These are phyloP conservation scores for Potentilla sterilis DNA, from an alignment of 306 rosid species.

Conservation along the genomic window DNA sequence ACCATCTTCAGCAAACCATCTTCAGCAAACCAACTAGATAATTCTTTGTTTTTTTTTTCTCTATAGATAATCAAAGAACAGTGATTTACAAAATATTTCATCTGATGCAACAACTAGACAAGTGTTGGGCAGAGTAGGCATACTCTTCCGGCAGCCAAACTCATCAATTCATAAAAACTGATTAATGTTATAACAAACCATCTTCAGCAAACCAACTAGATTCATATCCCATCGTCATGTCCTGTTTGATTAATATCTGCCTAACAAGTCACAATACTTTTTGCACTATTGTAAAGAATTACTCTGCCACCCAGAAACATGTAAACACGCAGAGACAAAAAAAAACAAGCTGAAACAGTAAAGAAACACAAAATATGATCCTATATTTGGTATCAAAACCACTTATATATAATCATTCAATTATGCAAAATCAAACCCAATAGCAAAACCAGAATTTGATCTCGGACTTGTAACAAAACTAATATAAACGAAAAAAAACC, in stretches of 20 bases:
- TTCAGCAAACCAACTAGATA: not conserved
- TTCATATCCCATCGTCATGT: not conserved
- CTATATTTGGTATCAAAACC: not conserved
- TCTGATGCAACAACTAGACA: not conserved
- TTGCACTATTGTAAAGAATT: not conserved
- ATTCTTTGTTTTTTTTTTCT: too few relatives aligned
- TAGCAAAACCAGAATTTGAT: not conserved
- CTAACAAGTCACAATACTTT: not conserved
- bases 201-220: conserved; percentile 5
- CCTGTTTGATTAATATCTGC: not conserved
- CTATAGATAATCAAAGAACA: not conserved
- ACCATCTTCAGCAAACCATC: conserved; percentile 8
- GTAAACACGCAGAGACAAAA: not conserved
- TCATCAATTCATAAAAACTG: not conserved
- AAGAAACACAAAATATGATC: not conserved
- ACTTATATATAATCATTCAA: not conserved
- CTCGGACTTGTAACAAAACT: not conserved
- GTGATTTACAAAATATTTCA: not conserved
- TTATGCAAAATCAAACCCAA: not conserved
- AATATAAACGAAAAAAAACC: not conserved
- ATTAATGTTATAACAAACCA: not conserved
- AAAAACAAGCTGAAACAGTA: not conserved
- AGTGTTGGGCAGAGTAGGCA: not conserved
- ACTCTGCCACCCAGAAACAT: not conserved
- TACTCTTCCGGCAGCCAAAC: not conserved